Evolutionary conservation across 2,329 filamentous ascomycete species (phyloP).

Genomic region (Penicillium sp.): DNA sequence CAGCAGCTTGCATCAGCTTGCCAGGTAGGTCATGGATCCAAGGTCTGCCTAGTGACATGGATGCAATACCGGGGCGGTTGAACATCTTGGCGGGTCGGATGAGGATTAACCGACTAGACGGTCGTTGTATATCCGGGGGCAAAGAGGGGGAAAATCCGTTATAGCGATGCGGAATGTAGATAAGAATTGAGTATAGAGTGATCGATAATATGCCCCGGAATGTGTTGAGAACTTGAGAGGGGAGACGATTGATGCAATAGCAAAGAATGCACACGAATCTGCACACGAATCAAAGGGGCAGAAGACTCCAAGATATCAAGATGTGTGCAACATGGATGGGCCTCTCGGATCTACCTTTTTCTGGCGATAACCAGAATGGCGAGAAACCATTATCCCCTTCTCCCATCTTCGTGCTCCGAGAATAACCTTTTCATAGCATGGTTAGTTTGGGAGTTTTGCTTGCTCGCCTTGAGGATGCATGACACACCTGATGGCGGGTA

Average conservation of each 20-base stretch:
- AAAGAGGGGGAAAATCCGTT: background rate
- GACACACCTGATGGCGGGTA: slow-evolving; percentile 2
- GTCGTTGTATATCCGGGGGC: background rate
- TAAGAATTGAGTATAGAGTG: background rate
- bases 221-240: background rate
- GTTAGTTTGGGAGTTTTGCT: background rate
- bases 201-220: background rate
- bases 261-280: background rate
- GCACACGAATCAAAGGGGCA: background rate
- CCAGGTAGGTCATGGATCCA: slow-evolving; percentile 67
- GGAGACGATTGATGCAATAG: background rate
- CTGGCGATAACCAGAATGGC: background rate
- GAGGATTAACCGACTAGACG: background rate
- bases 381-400: background rate
- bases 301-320: background rate
- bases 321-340: background rate
- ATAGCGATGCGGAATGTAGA: background rate
- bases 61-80: slow-evolving; percentile 65
- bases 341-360: background rate
- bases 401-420: background rate
- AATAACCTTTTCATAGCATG: background rate
- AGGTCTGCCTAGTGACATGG: slow-evolving; percentile 74
- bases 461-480: background rate
- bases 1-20: slow-evolving; percentile 69
- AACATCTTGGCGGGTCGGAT: slow-evolving; percentile 21